A percentile compares a stretch with the other conserved stretches of the same genome.
These are phyloP conservation scores for Hemileccinum impolitum DNA, from an alignment of 768 basidiomycete species.

Conservation along the genomic window DNA sequence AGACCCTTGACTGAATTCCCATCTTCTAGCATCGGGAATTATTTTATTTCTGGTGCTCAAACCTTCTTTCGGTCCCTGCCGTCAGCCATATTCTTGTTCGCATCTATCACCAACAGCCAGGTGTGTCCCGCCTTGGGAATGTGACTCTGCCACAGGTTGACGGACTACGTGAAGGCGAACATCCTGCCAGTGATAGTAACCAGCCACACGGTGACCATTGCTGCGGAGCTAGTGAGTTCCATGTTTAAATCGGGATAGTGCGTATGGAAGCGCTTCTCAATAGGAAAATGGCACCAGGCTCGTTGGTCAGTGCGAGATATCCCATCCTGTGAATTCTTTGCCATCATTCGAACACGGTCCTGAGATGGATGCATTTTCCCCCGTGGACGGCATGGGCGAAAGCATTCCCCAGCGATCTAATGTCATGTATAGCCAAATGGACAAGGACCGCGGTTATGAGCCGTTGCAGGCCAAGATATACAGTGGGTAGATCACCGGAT, in stretches of 20 bases:
- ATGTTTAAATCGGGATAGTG: slow-evolving; percentile 50
- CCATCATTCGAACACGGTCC: slow-evolving; percentile 26
- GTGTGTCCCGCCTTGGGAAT: slow-evolving; percentile 24
- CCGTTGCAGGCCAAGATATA: slow-evolving; percentile 57
- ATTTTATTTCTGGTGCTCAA: slow-evolving; percentile 85
- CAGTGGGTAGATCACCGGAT: slow-evolving; percentile 44
- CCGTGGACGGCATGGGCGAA: slow-evolving; percentile 54
- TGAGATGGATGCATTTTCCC: slow-evolving; percentile 40
- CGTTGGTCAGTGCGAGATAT: slow-evolving; percentile 92
- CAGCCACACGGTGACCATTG: slow-evolving; percentile 94
- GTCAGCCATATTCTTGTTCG: slow-evolving; percentile 91
- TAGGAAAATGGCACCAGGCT: slow-evolving; percentile 75
- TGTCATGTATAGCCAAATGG: slow-evolving; percentile 57
- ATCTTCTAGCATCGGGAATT: slow-evolving; percentile 72
- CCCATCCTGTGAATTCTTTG: slow-evolving; percentile 62
- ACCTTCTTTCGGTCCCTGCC: slow-evolving; percentile 90
- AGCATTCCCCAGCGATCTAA: slow-evolving; percentile 50
- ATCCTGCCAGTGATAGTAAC: slow-evolving; percentile 92
- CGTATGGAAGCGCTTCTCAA: slow-evolving; percentile 6
- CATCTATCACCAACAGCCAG: slow-evolving; percentile 83
- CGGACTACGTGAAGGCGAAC: slow-evolving; percentile 46
- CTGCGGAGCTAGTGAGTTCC: slow-evolving; percentile 69
- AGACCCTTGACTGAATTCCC: neutral
- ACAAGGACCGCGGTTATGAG: slow-evolving; percentile 50
- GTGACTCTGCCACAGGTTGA: slow-evolving; percentile 11